Evolutionary conservation across 78 protist species (phyloP).

Genomic region (Tieghemostelium lacteum): DNA sequence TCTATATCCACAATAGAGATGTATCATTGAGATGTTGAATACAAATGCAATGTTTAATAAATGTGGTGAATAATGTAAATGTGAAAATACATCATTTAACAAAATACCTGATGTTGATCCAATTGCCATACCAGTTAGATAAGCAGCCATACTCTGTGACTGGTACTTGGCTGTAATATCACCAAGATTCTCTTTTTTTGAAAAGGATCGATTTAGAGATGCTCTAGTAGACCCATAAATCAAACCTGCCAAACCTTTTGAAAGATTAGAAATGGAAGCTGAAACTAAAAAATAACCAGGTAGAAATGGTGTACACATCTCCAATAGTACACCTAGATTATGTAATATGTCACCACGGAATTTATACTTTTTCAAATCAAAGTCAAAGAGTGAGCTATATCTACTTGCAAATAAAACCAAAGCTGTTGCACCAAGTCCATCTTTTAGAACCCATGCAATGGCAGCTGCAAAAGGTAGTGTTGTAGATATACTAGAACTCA

Average conservation of each 20-base stretch:
- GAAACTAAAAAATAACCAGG: slow-evolving; percentile 54
- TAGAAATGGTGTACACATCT: slow-evolving; percentile 64
- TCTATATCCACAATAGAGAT: slow-evolving; percentile 28
- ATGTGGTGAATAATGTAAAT: not conserved
- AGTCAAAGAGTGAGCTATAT: slow-evolving; percentile 68
- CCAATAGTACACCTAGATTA: slow-evolving; percentile 73
- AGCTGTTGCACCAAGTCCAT: slow-evolving; percentile 73
- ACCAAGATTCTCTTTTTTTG: slow-evolving; percentile 69
- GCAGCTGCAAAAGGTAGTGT: slow-evolving; percentile 75
- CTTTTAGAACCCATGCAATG: slow-evolving; percentile 74
- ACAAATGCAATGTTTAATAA: slow-evolving; percentile 7
- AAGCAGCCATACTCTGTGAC: slow-evolving; percentile 73
- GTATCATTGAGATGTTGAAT: slow-evolving; percentile 21
- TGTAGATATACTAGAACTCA: slow-evolving; percentile 32
- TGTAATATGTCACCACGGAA: slow-evolving; percentile 76
- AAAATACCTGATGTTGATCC: slow-evolving; percentile 31
- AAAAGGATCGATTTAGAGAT: slow-evolving; percentile 52
- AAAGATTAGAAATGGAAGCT: slow-evolving; percentile 74
- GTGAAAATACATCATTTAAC: not conserved
- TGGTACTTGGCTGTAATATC: slow-evolving; percentile 82
- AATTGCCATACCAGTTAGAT: slow-evolving; percentile 63
- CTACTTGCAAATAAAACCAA: slow-evolving; percentile 65
- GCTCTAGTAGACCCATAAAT: slow-evolving; percentile 78
- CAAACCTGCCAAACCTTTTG: slow-evolving; percentile 76
- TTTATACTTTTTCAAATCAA: slow-evolving; percentile 62